Evolutionary conservation across 352 stramenopile species (phyloP).

Genomic region (Globisporangium apiculatum): DNA sequence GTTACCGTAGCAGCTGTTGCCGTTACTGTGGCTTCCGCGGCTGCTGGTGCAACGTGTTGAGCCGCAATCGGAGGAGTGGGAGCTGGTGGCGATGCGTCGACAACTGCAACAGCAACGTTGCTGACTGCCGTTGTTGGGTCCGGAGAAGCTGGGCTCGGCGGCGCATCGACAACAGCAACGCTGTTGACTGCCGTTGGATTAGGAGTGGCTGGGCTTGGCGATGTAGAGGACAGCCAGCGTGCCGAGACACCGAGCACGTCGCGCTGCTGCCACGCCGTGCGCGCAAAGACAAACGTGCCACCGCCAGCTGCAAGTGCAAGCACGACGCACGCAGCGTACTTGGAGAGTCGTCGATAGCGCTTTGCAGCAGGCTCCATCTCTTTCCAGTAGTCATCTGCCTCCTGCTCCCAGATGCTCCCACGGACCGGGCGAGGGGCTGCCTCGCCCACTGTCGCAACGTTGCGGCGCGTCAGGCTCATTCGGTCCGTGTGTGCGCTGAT

Average conservation of each 20-base stretch:
- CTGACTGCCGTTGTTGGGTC: no score
- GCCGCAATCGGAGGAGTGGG: no score
- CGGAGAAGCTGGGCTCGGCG: neutral
- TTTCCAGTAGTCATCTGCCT: slow-evolving; percentile 66
- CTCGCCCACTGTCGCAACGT: slow-evolving; percentile 25
- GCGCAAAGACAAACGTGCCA: slow-evolving; percentile 14
- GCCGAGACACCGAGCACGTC: neutral
- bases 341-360: slow-evolving; percentile 23
- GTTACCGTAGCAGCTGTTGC: slow-evolving; percentile 8
- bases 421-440: slow-evolving; percentile 5
- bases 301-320: slow-evolving; percentile 17
- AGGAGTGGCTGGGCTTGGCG: neutral
- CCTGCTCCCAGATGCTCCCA: slow-evolving; percentile 63
- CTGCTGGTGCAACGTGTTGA: neutral
- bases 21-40: neutral
- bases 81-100: no score
- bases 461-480: slow-evolving; percentile 44
- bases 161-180: neutral
- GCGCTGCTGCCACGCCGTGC: slow-evolving; percentile 1
- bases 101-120: no score
- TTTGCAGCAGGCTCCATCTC: slow-evolving; percentile 51
- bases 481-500: neutral
- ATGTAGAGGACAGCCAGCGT: neutral
- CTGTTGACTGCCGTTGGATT: no score
- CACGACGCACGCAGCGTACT: slow-evolving; percentile 20